A percentile compares a stretch with the other conserved stretches of the same genome.
phyloP scores from a whole-genome alignment of 345 rosid species.

The Alliaria petiolata region DNA sequence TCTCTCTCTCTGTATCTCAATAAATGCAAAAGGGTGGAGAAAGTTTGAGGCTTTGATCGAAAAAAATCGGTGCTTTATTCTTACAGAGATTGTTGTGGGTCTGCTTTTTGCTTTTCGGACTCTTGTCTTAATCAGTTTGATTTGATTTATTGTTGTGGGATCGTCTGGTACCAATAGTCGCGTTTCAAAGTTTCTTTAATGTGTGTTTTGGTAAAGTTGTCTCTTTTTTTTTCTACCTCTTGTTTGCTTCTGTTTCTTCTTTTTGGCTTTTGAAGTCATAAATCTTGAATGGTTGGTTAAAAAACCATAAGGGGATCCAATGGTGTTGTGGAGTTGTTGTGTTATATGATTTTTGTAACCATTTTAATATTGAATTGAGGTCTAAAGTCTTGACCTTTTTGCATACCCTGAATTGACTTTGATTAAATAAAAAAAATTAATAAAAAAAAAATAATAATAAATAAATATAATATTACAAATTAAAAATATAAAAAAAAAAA shows the following conservation, averaged over 20 bases:
- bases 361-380: slow-evolving; percentile 6
- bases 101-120: neutral
- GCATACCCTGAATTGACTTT: neutral
- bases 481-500: too few relatives aligned
- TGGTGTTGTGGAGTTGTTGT: slow-evolving; percentile 21
- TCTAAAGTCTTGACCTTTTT: slow-evolving; percentile 18
- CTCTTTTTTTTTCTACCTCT: neutral
- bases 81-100: slow-evolving; percentile 11
- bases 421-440: too few relatives aligned
- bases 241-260: neutral
- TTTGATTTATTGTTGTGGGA: neutral
- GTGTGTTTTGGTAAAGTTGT: slow-evolving; percentile 13
- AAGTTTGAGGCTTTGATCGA: slow-evolving; percentile 11
- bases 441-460: too few relatives aligned
- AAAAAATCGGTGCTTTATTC: slow-evolving; percentile 13
- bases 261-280: neutral
- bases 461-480: too few relatives aligned
- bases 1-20: neutral
- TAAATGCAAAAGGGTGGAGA: neutral
- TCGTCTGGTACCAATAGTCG: neutral
- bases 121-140: neutral
- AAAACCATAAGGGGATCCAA: neutral
- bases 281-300: slow-evolving; percentile 18
- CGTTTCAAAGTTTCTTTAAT: slow-evolving; percentile 4
- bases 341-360: neutral